Evolutionary conservation across 164 flowering plant genomes (phyloP), one percentile per base, ranked within the genome.

Genomic region (Nelumbo lutea): DNA sequence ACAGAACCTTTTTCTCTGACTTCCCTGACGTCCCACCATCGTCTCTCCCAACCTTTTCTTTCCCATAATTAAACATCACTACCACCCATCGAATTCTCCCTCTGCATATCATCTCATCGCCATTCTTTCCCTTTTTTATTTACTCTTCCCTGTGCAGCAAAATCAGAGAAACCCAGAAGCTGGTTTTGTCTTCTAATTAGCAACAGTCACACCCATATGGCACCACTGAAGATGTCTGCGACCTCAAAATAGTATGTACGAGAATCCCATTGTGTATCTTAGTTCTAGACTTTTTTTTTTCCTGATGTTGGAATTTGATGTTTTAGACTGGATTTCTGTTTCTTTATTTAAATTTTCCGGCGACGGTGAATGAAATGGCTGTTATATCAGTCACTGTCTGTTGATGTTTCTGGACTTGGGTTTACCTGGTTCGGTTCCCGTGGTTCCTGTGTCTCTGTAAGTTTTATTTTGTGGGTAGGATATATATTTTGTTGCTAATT

Each of bases 51-150:
- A 69, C 63, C 78, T 76, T 61, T 68, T 78, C 78, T 81, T 81
- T 81, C 74, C 77, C 79, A 76, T 74, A 74, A 76, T 78, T 76
- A 81, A 74, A 67, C 79, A 78, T 75, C 79, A 72, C 71, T 66
- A 65, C 66, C 59, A 62, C 66, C 72, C 39, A 42, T 60, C 50
- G 44, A 65, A 57, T 27, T 45, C 62, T 68, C 66, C 55, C 66
- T 67, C 65, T 63, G 60, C 56, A 60, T 67, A 66, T 60, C 65
- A 48, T 65, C 9, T 64, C 56, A 64, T 64, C 71, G 43, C 66
- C 27, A 11, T 9, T 60, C 52, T 59, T 27, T 40, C 55, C 66
- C 46, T 46, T 55, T 53, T 55, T 8, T 40, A 45, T 40, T 58
- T 68, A 27, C 4, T 53, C 73, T 71, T 65, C 65, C 58, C 55